phyloP scores from a whole-genome alignment of 78 protist genomes.

The Guillardia theta region DNA sequence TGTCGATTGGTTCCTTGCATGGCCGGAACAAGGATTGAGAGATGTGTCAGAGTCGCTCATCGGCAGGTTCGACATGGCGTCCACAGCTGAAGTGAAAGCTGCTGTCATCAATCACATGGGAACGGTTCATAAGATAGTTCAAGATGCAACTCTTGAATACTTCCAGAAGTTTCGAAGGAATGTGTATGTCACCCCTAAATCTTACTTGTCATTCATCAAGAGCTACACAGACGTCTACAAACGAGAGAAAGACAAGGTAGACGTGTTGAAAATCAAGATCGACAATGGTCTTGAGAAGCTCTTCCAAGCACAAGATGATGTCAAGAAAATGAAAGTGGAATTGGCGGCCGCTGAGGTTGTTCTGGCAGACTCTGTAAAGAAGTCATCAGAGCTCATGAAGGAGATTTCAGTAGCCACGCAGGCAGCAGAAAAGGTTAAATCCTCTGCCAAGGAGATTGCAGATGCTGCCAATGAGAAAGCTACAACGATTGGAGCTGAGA shows the following conservation, averaged over 20 bases:
- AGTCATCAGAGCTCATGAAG: conserved; percentile 63
- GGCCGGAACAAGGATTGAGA: conserved; percentile 82
- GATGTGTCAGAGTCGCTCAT: conserved; percentile 69
- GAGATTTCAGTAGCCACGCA: conserved; percentile 64
- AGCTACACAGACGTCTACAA: conserved; percentile 66
- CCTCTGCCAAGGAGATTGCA: conserved; percentile 59
- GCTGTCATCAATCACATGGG: conserved; percentile 67
- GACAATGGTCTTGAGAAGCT: conserved; percentile 80
- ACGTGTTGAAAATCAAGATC: conserved; percentile 53
- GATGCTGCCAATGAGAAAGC: conserved; percentile 54
- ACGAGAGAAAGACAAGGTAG: conserved; percentile 60
- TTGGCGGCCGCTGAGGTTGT: conserved; percentile 73
- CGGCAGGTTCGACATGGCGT: conserved; percentile 58
- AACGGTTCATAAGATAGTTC: conserved; percentile 57
- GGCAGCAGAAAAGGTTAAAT: conserved; percentile 74
- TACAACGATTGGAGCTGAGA: conserved; percentile 54
- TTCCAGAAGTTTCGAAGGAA: conserved; percentile 73
- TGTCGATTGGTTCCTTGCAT: conserved; percentile 84
- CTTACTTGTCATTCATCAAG: conserved; percentile 80
- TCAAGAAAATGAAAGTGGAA: conserved; percentile 69
- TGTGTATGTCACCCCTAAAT: conserved; percentile 85
- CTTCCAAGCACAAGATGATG: conserved; percentile 65
- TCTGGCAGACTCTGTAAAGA: conserved; percentile 61
- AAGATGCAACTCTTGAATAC: conserved; percentile 65
- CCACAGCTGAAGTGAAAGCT: conserved; percentile 41